Base-by-base conservation (phyloP, 2,329 filamentous ascomycete genomes). In the Colletotrichum eremochloae region DNA sequence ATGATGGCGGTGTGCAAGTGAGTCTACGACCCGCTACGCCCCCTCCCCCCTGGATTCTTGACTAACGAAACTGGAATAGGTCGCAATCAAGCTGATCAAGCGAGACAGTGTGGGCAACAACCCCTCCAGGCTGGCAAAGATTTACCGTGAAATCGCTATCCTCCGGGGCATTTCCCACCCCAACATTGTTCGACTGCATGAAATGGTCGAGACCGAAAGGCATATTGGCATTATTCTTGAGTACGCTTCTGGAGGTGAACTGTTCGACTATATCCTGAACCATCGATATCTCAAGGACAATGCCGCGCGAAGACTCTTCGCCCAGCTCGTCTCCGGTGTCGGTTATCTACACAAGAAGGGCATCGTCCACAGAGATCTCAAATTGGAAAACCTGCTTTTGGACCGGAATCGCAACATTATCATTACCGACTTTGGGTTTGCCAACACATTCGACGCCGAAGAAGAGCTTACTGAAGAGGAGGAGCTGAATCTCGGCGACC, bases 391-490 rank as follows among this genome's bases (percentile, higher is more conserved):
- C 79, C 82, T 99, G 77, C 88, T 99, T 48, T 88, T 99, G 63
- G 96, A 99, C 83, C 92, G 96, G 74, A 98, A 99, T 80, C 93
- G 95, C 75, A 99, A 99, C 85, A 98, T 99, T 79, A 99, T 99
- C 84, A 99, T 99, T 80, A 99, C 96, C 20, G 96, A 99, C 83
- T 99, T 99, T 83, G 96, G 96, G 24, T 99, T 99, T 81, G 96
- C 96, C 76, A 99, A 99, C 82, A 98, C 95, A 0, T 99, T 99
- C 79, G 93, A 98, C 79, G 90, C 96, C 0, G 84, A 86, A 46
- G 96, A 99, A 79, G 95, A 98, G 80, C 87, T 99, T 50, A 90
- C 90, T 5, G 94, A 97, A 72, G 95, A 98, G 71, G 93, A 98
- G 75, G 96, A 98, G 82, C 90, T 94, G 78, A 94, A 95, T 75